phyloP scores from a whole-genome alignment of 2,329 filamentous ascomycete genomes.

The Arthrobotrys iridis region DNA sequence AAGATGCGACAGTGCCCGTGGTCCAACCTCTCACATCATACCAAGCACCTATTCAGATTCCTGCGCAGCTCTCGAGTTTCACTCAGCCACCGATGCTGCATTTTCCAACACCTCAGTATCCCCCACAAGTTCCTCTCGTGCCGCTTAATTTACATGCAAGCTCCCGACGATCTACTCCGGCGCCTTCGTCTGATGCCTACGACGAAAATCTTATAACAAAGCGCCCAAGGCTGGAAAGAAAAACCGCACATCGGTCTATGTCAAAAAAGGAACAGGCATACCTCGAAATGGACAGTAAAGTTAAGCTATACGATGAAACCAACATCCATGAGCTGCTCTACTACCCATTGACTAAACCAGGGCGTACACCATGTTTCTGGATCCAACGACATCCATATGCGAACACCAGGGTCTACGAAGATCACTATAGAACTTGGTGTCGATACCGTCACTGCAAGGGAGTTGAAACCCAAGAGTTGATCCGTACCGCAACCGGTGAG shows the following conservation, averaged over 20 bases:
- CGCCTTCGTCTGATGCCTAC: background rate
- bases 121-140: background rate
- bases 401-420: slow-evolving; percentile 37
- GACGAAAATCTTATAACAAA: background rate
- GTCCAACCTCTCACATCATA: background rate
- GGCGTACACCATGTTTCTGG: slow-evolving; percentile 39
- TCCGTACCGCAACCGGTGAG: slow-evolving; percentile 39
- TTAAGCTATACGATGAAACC: slow-evolving; percentile 38
- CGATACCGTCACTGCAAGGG: slow-evolving; percentile 49
- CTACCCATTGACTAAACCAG: slow-evolving; percentile 12
- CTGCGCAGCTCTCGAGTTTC: background rate
- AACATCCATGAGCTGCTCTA: slow-evolving; percentile 44
- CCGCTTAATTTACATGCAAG: background rate
- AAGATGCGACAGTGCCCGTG: background rate
- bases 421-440: slow-evolving; percentile 49
- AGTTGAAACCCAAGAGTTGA: slow-evolving; percentile 42
- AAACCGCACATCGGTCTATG: slow-evolving; percentile 19
- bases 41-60: background rate
- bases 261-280: slow-evolving; percentile 52
- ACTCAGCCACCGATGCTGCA: background rate
- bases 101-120: background rate
- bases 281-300: slow-evolving; percentile 47
- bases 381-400: slow-evolving; percentile 51
- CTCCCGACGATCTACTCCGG: background rate
- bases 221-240: slow-evolving; percentile 7